Conservation (phyloP, 2,329 filamentous ascomycete species). For the Aspergillus glaucus region DNA sequence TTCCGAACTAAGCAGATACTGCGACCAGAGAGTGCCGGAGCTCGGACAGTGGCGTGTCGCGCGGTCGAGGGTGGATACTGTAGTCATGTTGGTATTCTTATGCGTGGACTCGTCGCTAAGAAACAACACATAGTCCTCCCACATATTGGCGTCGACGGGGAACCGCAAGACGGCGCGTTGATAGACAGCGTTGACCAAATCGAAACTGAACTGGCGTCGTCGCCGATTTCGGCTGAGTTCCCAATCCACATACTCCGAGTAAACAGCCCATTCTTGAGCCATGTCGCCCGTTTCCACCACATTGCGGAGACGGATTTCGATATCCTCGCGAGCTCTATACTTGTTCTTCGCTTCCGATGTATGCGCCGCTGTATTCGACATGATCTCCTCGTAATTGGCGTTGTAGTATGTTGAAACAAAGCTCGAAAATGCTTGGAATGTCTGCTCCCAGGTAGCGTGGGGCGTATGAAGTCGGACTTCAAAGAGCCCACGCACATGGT, state of each 20-base stretch:
- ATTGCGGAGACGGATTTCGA: constrained; percentile 49
- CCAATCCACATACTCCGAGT: constrained; percentile 73
- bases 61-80: constrained; percentile 68
- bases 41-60: constrained; percentile 88
- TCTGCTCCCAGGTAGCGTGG: constrained; percentile 55
- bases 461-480: constrained; percentile 51
- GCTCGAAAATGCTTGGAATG: constrained; percentile 53
- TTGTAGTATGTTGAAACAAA: constrained; percentile 54
- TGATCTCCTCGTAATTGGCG: constrained; percentile 51
- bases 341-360: constrained; percentile 49
- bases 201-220: constrained; percentile 48
- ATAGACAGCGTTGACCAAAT: constrained; percentile 59
- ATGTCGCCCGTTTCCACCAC: constrained; percentile 48
- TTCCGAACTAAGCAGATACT: constrained; percentile 80
- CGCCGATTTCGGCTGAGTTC: constrained; percentile 62
- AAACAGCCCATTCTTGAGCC: constrained; percentile 47
- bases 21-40: constrained; percentile 85
- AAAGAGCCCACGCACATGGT: constrained; percentile 47
- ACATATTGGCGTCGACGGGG: constrained; percentile 65
- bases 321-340: constrained; percentile 47
- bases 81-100: constrained; percentile 38
- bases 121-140: constrained; percentile 79
- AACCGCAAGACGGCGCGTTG: constrained; percentile 71
- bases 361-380: constrained; percentile 49
- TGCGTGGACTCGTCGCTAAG: constrained; percentile 51